A percentile compares a stretch with the other conserved stretches of the same genome.
Conservation (phyloP, 2,329 filamentous ascomycete genomes). For the Aspergillus hiratsukae region DNA sequence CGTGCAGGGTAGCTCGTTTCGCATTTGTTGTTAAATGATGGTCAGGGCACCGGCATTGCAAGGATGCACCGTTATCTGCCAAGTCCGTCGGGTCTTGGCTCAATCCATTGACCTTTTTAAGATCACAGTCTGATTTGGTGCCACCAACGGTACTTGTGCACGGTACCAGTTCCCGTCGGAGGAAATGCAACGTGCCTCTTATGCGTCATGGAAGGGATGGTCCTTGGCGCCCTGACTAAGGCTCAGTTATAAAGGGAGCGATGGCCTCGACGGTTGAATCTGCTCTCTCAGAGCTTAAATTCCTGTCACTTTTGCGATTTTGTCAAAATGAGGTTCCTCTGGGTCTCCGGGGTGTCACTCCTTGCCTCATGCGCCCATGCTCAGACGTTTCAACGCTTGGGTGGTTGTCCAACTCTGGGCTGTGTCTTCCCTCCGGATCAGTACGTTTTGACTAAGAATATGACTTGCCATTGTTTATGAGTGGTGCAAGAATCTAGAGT, state of each 20-base stretch:
- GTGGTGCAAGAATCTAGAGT: not conserved
- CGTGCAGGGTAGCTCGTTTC: slow-evolving; percentile 8
- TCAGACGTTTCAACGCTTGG: slow-evolving; percentile 54
- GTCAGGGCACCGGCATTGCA: too few species aligned
- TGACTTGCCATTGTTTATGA: not conserved
- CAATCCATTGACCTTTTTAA: not conserved
- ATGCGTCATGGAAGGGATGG: not conserved
- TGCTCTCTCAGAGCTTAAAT: not conserved
- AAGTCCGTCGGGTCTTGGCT: slow-evolving; percentile 2
- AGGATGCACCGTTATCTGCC: slow-evolving; percentile 6
- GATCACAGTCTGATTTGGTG: not conserved
- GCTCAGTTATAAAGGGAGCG: not conserved
- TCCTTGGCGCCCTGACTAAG: not conserved
- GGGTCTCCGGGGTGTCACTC: slow-evolving; percentile 19
- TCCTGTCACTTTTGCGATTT: not conserved
- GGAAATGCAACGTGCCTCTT: not conserved
- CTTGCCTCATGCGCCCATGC: slow-evolving; percentile 31
- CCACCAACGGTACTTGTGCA: not conserved
- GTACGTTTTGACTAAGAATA: slow-evolving; percentile 28
- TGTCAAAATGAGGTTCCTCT: slow-evolving; percentile 22
- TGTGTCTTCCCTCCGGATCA: slow-evolving; percentile 57
- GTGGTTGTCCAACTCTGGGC: slow-evolving; percentile 53
- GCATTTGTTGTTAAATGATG: slow-evolving; percentile 13
- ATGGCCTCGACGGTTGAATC: not conserved
- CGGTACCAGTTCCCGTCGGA: not conserved